Conservation (phyloP, 306 rosid species). For the Cicer cuneatum region DNA sequence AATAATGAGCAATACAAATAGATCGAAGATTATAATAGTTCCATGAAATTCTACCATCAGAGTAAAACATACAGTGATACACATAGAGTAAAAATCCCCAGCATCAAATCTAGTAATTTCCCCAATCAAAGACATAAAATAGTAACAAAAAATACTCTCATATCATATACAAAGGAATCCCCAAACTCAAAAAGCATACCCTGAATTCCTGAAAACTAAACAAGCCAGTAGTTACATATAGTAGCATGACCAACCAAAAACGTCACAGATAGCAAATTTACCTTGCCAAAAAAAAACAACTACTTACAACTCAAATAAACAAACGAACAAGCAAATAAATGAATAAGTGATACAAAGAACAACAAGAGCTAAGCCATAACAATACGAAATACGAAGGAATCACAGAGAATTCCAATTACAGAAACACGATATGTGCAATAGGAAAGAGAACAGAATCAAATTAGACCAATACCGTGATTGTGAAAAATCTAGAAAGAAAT, state of each 20-base stretch:
- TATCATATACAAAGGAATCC: conserved; percentile 6
- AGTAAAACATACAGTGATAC: conserved; percentile 16
- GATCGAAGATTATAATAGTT: conserved; percentile 1
- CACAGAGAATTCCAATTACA: conserved; percentile 17
- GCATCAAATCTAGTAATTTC: conserved; percentile 22
- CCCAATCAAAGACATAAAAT: not conserved
- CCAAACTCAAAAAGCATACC: conserved; percentile 21
- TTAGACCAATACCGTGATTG: conserved; percentile 1
- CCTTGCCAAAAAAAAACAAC: conserved; percentile 20
- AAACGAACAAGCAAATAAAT: not conserved
- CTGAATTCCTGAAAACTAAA: conserved; percentile 19
- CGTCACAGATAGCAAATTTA: conserved; percentile 14
- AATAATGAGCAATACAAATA: not conserved
- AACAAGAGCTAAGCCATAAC: not conserved
- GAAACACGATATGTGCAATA: conserved; percentile 6
- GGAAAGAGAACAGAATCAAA: conserved; percentile 7
- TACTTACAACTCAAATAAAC: not conserved
- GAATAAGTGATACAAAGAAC: not conserved
- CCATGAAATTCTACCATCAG: conserved; percentile 1
- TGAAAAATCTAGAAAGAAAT: not conserved
- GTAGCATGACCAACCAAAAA: conserved; percentile 19
- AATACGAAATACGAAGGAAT: conserved; percentile 1
- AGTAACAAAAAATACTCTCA: not conserved
- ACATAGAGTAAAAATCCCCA: not conserved
- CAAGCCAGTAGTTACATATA: conserved; percentile 21